Evolutionary conservation across 306 rosid species (phyloP).

Genomic region (Cucumis cinereus): DNA sequence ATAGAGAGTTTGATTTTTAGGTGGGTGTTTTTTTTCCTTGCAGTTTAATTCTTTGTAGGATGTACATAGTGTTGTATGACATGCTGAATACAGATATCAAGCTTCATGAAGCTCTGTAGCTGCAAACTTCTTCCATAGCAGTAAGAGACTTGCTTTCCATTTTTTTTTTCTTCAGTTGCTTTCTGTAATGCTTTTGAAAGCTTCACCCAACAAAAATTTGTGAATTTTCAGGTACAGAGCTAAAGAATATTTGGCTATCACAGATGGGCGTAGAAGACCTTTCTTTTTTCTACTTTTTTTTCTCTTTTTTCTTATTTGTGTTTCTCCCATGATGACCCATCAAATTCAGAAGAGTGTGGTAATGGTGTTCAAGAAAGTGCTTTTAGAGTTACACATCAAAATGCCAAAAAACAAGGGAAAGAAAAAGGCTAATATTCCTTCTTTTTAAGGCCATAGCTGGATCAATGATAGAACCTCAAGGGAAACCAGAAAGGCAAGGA

Average conservation of each 20-base stretch:
- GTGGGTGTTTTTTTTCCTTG: conserved; percentile 9
- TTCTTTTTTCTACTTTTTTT: background rate
- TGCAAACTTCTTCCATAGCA: background rate
- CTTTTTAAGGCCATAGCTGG: conserved; percentile 6
- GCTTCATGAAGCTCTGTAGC: conserved; percentile 1
- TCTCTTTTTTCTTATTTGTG: background rate
- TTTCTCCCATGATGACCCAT: background rate
- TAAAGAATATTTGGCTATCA: background rate
- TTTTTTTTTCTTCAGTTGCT: background rate
- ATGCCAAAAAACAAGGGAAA: background rate
- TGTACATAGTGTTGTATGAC: conserved; percentile 7
- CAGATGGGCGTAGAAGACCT: background rate
- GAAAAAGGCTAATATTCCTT: background rate
- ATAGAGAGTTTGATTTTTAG: conserved; percentile 2
- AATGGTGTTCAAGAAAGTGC: conserved; percentile 1
- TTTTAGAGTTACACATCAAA: background rate
- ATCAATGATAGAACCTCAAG: background rate
- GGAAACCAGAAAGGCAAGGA: background rate
- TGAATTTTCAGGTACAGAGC: background rate
- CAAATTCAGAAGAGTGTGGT: background rate
- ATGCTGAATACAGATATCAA: conserved; percentile 9
- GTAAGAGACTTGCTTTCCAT: background rate
- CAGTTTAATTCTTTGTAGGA: conserved; percentile 18
- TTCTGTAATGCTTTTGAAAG: background rate
- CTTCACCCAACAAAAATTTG: background rate